Percentiles rank a stretch among this genome's conserved stretches.
Conservation (phyloP, 345 rosid species). For the Dimocarpus longan region DNA sequence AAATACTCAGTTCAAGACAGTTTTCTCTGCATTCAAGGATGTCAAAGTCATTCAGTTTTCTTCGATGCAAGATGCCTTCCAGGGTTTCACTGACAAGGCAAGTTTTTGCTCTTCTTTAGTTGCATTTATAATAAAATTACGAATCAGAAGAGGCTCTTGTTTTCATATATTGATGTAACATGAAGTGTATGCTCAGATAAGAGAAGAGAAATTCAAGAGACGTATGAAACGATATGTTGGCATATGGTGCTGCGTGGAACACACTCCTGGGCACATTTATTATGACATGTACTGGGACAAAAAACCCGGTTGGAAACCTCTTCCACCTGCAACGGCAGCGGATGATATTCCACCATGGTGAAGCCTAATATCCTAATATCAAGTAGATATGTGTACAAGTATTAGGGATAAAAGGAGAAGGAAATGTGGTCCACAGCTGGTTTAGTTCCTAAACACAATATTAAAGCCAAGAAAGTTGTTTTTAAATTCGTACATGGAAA, state of each 20-base stretch:
- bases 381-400: not conserved
- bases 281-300: constrained; percentile 98
- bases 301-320: constrained; percentile 90
- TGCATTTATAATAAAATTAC: not conserved
- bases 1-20: constrained; percentile 56
- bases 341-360: constrained; percentile 84
- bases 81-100: constrained; percentile 77
- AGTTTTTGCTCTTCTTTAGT: constrained; percentile 25
- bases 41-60: constrained; percentile 87
- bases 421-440: not conserved
- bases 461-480: not conserved
- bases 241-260: constrained; percentile 94
- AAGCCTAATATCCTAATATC: constrained; percentile 23
- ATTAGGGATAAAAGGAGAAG: not conserved
- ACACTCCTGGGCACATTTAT: constrained; percentile 83
- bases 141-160: not conserved
- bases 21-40: constrained; percentile 71
- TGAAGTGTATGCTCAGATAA: constrained; percentile 40
- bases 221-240: constrained; percentile 82
- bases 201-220: constrained; percentile 73
- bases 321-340: constrained; percentile 67
- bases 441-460: not conserved
- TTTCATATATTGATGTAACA: constrained; percentile 15
- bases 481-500: constrained; percentile 4
- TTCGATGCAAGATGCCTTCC: constrained; percentile 85